These are phyloP conservation scores for Melampsora larici-populina DNA, from an alignment of 1,284 basidiomycete genomes.

Conservation along the genomic window DNA sequence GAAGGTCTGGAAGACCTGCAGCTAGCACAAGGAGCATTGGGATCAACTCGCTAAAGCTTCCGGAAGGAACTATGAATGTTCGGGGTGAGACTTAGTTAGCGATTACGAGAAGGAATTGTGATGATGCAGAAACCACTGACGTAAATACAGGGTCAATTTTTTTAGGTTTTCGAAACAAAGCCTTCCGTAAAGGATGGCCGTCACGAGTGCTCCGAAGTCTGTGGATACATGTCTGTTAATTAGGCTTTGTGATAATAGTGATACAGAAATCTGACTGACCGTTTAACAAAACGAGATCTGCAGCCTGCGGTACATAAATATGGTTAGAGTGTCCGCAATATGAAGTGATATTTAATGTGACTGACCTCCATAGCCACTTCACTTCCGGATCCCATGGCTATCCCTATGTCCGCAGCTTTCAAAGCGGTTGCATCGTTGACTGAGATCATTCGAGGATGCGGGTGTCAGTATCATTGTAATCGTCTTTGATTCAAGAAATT, in stretches of 20 bases:
- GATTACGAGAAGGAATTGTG: too few relatives aligned
- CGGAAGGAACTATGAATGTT: constrained; percentile 48
- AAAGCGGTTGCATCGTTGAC: constrained; percentile 67
- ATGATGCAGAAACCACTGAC: too few relatives aligned
- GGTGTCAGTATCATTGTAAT: constrained; percentile 51
- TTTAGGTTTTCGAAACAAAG: constrained; percentile 69
- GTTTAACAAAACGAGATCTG: constrained; percentile 47
- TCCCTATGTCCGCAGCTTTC: constrained; percentile 57
- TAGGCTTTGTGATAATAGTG: too few relatives aligned
- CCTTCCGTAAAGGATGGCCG: constrained; percentile 57
- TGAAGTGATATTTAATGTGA: constrained; percentile 37
- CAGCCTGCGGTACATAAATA: constrained; percentile 50
- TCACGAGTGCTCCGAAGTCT: constrained; percentile 49
- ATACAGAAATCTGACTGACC: constrained; percentile 42
- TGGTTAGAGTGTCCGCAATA: constrained; percentile 47
- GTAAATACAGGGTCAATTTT: constrained; percentile 53
- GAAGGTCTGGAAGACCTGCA: constrained; percentile 59
- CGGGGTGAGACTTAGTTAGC: too few relatives aligned
- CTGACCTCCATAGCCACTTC: constrained; percentile 54
- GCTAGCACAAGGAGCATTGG: constrained; percentile 62
- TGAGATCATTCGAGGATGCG: constrained; percentile 62
- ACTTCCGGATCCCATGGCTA: constrained; percentile 58
- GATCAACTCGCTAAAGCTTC: constrained; percentile 66
- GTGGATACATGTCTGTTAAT: constrained; percentile 44
- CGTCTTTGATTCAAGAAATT: neutral